Evolutionary conservation across 176 grass and related monocot species (phyloP).

Genomic region (Pharus latifolius): DNA sequence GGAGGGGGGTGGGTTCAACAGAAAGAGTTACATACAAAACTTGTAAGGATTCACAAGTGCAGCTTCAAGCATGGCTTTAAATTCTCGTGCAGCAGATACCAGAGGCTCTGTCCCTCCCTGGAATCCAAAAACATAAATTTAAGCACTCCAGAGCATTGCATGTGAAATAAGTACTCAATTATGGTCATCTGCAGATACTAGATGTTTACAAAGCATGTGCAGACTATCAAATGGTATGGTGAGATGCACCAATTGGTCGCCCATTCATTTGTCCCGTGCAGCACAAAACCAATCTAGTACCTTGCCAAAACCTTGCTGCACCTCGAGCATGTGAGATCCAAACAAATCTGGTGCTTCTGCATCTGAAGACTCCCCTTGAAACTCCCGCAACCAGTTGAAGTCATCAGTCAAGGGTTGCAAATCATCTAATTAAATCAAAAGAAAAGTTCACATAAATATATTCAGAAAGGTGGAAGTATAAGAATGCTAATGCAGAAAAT

Average conservation of each 20-base stretch:
- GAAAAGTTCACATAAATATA: not conserved
- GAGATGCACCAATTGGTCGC: not conserved
- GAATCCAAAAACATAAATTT: slow-evolving; percentile 12
- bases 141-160: not conserved
- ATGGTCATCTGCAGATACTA: not conserved
- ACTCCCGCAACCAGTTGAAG: slow-evolving; percentile 46
- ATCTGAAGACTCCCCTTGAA: slow-evolving; percentile 20
- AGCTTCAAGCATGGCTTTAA: slow-evolving; percentile 79
- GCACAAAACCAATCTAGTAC: slow-evolving; percentile 3
- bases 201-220: not conserved
- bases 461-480: not conserved
- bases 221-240: not conserved
- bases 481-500: not conserved
- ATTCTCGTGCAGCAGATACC: slow-evolving; percentile 53
- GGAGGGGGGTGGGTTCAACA: no score
- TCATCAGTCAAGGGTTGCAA: slow-evolving; percentile 9
- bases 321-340: slow-evolving; percentile 2
- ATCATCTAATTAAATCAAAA: slow-evolving; percentile 42
- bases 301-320: slow-evolving; percentile 31
- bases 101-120: slow-evolving; percentile 36
- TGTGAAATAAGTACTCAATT: no score
- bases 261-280: not conserved
- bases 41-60: slow-evolving; percentile 73
- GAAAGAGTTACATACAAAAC: slow-evolving; percentile 43
- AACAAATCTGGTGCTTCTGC: slow-evolving; percentile 33